Base-by-base conservation (phyloP, 2,329 filamentous ascomycete genomes). In the Phialophora macrospora region DNA sequence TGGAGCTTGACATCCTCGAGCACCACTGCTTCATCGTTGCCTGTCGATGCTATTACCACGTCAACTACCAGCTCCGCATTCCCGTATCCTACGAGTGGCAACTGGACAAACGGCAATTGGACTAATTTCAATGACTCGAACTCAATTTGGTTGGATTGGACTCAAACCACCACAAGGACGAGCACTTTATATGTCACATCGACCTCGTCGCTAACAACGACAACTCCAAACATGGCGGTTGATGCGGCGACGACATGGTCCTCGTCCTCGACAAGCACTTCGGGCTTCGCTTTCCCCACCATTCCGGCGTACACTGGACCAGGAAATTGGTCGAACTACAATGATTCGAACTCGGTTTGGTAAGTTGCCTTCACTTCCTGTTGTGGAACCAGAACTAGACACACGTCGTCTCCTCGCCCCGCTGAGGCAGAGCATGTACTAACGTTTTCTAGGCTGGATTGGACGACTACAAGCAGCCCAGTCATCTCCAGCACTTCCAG, bases 401-500 rank as follows among this genome's bases (percentile, higher is more conserved):
- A 17, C 4, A 5, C 14, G 2, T 38, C 34, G 34, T 38, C 34
- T 38, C 34, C 34, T 17, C 2, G 34, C 17, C 34, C 34, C 34
- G 34, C 12, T 38, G 12, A 38, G 34, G 4, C 34, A 38, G 12
- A 38, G 14, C 34, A 38, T 38, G 34, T 38, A 38, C 34, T 38
- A 17, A 38, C 14, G 14, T 5, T 17, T 38, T 17, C 34, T 38
- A 38, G 34, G 55, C 26, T 38, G 32, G 55, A 57, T 46, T 57
- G 55, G 55, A 57, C 32, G 20, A 34, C 22, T n/a, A 61, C 59
- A 28, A 24, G 38, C 28, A 48, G 44, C 56, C 22, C 56, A 22
- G 17, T 38, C 2, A 22, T 26, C 55, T 57, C 26, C 30, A 57
- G 55, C n/a, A 57, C 55, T 7, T 14, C 32, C 24, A 41, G 30